Conservation (phyloP, 441 rosid species). For the Eruca vesicaria region DNA sequence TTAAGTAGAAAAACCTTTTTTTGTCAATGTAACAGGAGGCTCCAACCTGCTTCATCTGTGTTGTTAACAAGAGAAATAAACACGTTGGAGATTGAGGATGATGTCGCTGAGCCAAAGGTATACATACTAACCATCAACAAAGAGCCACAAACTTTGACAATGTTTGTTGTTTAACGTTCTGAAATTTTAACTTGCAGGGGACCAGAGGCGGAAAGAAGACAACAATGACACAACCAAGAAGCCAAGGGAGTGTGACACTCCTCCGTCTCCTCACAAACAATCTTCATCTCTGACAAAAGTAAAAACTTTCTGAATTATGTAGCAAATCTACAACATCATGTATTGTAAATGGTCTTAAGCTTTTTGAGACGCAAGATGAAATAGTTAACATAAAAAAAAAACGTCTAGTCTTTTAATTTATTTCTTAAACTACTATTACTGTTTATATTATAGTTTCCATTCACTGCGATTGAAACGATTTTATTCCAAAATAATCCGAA, state of each 20-base stretch:
- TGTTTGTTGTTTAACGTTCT: not conserved
- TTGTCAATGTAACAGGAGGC: conserved; percentile 59
- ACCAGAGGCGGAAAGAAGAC: conserved; percentile 54
- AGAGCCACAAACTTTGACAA: not conserved
- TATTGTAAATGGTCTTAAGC: not conserved
- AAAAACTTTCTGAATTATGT: not conserved
- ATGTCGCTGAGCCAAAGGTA: conserved; percentile 61
- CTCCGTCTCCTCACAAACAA: conserved; percentile 62
- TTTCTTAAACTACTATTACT: not conserved
- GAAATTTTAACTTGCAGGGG: conserved; percentile 45
- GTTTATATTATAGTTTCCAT: not conserved
- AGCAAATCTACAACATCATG: not conserved
- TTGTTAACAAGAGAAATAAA: conserved; percentile 60
- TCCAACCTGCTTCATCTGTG: conserved; percentile 69
- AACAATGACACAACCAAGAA: conserved; percentile 43
- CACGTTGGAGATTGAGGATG: conserved; percentile 55
- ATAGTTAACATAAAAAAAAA: not conserved
- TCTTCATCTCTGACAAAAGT: conserved; percentile 42
- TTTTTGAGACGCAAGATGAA: not conserved
- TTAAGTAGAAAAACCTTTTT: not conserved
- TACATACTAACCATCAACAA: not conserved
- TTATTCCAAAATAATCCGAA: not conserved
- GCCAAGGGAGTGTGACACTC: conserved; percentile 68
- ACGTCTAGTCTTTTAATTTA: not conserved
- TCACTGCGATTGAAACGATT: not conserved